These are phyloP conservation scores for Lantana camara DNA, from an alignment of 257 asterid species.

Conservation along the genomic window DNA sequence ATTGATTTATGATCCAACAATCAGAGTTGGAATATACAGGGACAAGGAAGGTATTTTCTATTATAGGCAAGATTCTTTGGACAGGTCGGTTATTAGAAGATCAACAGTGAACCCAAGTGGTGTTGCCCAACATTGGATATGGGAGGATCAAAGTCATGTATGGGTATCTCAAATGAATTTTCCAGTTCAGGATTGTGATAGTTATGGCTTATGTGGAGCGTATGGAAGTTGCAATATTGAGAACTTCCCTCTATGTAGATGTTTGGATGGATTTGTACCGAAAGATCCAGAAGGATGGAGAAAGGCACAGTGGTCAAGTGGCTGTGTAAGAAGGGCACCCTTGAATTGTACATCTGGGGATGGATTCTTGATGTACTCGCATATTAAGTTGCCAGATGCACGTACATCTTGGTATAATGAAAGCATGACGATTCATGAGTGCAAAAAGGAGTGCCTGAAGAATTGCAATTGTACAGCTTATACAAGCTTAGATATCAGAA, in stretches of 20 bases:
- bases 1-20: no score
- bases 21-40: no score
- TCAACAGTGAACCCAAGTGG: no score
- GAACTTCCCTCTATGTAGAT: slow-evolving; percentile 35
- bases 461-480: slow-evolving; percentile 52
- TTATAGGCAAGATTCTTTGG: no score
- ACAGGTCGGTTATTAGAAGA: no score
- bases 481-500: slow-evolving; percentile 31
- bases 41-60: no score
- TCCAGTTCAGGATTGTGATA: no score
- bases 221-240: slow-evolving; percentile 36
- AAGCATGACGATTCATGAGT: slow-evolving; percentile 37
- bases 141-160: no score
- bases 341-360: slow-evolving; percentile 34
- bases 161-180: no score
- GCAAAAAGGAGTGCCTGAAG: slow-evolving; percentile 34
- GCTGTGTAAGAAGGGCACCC: slow-evolving; percentile 31
- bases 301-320: slow-evolving; percentile 29
- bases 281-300: slow-evolving; percentile 24
- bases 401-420: slow-evolving; percentile 24
- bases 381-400: slow-evolving; percentile 41
- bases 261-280: slow-evolving; percentile 40
- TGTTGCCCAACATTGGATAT: no score
- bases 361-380: slow-evolving; percentile 27
- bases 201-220: slow-evolving; percentile 45